These are phyloP conservation scores for Talaromyces amestolkiae DNA, from an alignment of 2,329 filamentous ascomycete genomes.

Conservation along the genomic window DNA sequence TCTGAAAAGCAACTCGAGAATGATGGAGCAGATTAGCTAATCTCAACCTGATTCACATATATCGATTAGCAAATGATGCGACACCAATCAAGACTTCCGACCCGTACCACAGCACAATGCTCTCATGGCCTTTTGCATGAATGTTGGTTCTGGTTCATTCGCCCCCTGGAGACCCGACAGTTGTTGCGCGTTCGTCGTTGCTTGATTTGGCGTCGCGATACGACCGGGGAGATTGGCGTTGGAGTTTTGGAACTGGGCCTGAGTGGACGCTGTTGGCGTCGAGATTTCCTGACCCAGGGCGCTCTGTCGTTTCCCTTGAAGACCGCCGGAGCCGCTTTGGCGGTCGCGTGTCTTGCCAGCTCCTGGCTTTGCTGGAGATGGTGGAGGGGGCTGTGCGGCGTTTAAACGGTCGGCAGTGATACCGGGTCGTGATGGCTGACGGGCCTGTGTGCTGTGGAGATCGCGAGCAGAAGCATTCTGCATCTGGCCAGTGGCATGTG, in stretches of 20 bases:
- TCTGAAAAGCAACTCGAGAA: not conserved
- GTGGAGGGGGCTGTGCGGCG: slow-evolving; percentile 83
- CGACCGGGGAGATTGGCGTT: slow-evolving; percentile 74
- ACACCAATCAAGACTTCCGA: slow-evolving; percentile 24
- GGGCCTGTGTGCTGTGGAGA: slow-evolving; percentile 66
- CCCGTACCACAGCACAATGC: slow-evolving; percentile 78
- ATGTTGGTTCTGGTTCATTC: slow-evolving; percentile 71
- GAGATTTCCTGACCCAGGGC: slow-evolving; percentile 60
- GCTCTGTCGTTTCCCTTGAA: slow-evolving; percentile 73
- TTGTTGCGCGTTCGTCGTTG: slow-evolving; percentile 57
- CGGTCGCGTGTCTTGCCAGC: slow-evolving; percentile 69
- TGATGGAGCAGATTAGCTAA: slow-evolving; percentile 15
- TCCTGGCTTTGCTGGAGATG: slow-evolving; percentile 75
- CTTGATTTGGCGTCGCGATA: slow-evolving; percentile 55
- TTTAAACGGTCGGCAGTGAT: slow-evolving; percentile 88
- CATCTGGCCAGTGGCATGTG: slow-evolving; percentile 74
- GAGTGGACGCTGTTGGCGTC: slow-evolving; percentile 85
- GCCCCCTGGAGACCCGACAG: slow-evolving; percentile 55
- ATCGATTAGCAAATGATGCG: slow-evolving; percentile 25
- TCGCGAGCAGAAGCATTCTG: slow-evolving; percentile 83
- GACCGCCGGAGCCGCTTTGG: slow-evolving; percentile 73
- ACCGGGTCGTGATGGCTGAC: slow-evolving; percentile 59
- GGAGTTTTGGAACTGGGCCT: slow-evolving; percentile 96
- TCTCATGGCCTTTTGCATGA: slow-evolving; percentile 91
- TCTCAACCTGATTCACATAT: slow-evolving; percentile 36